These are phyloP conservation scores for Boechera retrofracta DNA, from an alignment of 345 rosid species.

Conservation along the genomic window DNA sequence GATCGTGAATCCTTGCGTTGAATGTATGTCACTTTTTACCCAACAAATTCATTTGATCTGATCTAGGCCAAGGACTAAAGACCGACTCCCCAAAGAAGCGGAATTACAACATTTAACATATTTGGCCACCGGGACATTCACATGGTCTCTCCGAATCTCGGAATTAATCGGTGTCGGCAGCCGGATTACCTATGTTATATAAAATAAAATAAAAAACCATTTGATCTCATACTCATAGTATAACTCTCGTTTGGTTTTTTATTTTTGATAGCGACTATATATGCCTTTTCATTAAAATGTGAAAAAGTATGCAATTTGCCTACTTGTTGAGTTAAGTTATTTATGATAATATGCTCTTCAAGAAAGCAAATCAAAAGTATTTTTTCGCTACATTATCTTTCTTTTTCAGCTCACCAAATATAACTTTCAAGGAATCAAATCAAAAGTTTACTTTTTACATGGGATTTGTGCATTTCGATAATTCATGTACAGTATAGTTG, in stretches of 20 bases:
- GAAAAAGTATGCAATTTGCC: neutral
- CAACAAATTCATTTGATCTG: conserved; percentile 19
- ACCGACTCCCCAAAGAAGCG: no score
- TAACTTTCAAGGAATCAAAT: conserved; percentile 2
- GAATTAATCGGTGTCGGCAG: no score
- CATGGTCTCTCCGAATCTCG: no score
- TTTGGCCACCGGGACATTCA: no score
- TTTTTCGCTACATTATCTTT: neutral
- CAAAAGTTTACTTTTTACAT: neutral
- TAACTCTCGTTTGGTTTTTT: conserved; percentile 3
- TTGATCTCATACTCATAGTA: no score
- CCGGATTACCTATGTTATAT: no score
- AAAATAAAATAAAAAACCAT: no score
- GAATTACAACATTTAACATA: no score
- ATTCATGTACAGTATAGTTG: neutral
- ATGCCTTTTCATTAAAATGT: neutral
- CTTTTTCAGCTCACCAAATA: neutral
- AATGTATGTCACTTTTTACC: conserved; percentile 1
- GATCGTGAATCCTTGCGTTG: neutral
- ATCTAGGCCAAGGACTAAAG: no score
- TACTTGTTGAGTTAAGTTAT: neutral
- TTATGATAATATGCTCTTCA: neutral
- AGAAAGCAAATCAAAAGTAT: neutral
- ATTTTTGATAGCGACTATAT: conserved; percentile 7
- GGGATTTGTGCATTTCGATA: neutral